A percentile compares a stretch with the other conserved stretches of the same genome.
phyloP scores from a whole-genome alignment of 192 early-diverging fungal species.

The Spizellomyces punctatus region DNA sequence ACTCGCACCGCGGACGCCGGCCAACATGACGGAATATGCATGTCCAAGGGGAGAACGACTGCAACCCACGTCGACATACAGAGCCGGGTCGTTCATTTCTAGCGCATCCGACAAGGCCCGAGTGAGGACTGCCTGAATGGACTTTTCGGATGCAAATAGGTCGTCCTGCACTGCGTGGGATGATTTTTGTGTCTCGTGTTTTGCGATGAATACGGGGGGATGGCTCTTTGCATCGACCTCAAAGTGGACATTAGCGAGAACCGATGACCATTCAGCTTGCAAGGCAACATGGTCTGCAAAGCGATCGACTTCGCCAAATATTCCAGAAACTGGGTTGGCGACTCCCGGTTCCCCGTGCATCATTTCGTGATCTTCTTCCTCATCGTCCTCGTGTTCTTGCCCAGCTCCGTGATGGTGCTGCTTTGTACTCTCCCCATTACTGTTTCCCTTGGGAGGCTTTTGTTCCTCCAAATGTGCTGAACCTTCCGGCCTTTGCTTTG shows the following conservation, averaged over 20 bases:
- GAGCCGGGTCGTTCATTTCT: background rate
- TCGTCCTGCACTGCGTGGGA: background rate
- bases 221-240: background rate
- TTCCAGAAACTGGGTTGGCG: background rate
- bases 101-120: constrained; percentile 14
- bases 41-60: background rate
- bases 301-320: constrained; percentile 11
- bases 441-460: background rate
- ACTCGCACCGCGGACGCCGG: constrained; percentile 21
- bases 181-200: background rate
- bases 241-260: background rate
- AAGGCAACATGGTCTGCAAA: constrained; percentile 1
- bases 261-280: background rate
- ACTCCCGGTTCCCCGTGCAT: constrained; percentile 30
- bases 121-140: constrained; percentile 11
- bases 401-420: constrained; percentile 1
- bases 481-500: background rate
- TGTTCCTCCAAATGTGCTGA: background rate
- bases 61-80: constrained; percentile 6
- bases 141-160: background rate
- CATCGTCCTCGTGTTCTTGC: constrained; percentile 14
- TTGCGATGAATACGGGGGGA: constrained; percentile 15
- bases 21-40: constrained; percentile 12
- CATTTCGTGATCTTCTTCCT: constrained; percentile 14
- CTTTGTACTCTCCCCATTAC: background rate